Evolutionary conservation across 2,329 filamentous ascomycete genomes (phyloP).

Genomic region (Colletotrichum tofieldiae): DNA sequence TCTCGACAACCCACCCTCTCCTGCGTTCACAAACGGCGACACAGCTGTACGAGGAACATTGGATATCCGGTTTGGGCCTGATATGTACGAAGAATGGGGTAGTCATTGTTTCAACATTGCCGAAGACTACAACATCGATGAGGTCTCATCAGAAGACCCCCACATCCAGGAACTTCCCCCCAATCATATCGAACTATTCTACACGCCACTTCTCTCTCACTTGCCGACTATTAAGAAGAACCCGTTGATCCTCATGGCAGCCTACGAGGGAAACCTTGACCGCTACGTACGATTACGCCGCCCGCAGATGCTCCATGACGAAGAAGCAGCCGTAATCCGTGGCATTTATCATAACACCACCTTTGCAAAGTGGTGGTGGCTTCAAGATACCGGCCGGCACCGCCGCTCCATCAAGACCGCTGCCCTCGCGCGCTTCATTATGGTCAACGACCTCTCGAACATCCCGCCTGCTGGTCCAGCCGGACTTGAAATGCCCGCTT

Average conservation of each 20-base stretch:
- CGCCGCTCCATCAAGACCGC: slow-evolving; percentile 8
- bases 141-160: not conserved
- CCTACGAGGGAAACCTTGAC: not conserved
- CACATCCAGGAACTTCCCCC: not conserved
- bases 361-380: slow-evolving; percentile 45
- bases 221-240: not conserved
- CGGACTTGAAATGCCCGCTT: not conserved
- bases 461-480: not conserved
- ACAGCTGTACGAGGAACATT: not conserved
- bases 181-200: not conserved
- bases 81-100: not conserved
- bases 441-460: slow-evolving; percentile 50
- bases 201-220: not conserved
- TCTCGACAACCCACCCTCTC: not conserved
- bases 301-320: not conserved
- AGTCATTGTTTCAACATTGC: not conserved
- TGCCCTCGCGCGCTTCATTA: slow-evolving; percentile 50
- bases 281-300: not conserved
- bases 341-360: not conserved
- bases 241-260: not conserved
- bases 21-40: not conserved
- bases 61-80: not conserved
- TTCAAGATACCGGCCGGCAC: not conserved
- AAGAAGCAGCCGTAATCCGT: not conserved
- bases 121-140: not conserved